Evolutionary conservation across 495 filamentous ascomycete species (phyloP).

Genomic region (Platismatia glauca): DNA sequence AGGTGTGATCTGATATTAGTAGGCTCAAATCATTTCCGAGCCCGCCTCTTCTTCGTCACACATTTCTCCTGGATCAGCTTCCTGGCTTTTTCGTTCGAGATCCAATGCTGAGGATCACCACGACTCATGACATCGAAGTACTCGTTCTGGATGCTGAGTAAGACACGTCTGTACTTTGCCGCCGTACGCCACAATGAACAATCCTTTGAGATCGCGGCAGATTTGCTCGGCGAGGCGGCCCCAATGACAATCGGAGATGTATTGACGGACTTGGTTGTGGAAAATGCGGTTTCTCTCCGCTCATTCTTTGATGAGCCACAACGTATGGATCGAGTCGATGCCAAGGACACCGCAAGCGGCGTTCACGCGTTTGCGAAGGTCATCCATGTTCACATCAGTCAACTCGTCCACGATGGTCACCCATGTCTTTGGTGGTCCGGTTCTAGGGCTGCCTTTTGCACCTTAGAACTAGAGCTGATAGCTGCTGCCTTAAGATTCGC

Average conservation of each 20-base stretch:
- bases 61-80: constrained; percentile 7
- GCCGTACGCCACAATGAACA: constrained; percentile 19
- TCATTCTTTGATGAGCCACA: constrained; percentile 19
- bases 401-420: constrained; percentile 15
- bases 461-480: not conserved
- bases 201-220: constrained; percentile 18
- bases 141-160: constrained; percentile 15
- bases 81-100: constrained; percentile 15
- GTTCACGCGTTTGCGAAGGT: constrained; percentile 11
- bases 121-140: constrained; percentile 11
- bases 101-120: constrained; percentile 14
- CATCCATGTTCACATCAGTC: constrained; percentile 2
- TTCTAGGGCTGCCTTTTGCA: constrained; percentile 1
- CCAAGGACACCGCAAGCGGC: constrained; percentile 12
- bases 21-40: constrained; percentile 13
- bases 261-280: constrained; percentile 11
- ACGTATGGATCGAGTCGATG: constrained; percentile 12
- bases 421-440: constrained; percentile 10
- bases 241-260: constrained; percentile 16
- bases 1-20: no score
- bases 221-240: constrained; percentile 12
- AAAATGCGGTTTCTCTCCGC: constrained; percentile 14
- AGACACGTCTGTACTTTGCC: constrained; percentile 15
- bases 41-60: constrained; percentile 12
- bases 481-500: constrained; percentile 12